These are phyloP conservation scores for Fusarium tjaetaba DNA, from an alignment of 2,329 filamentous ascomycete species.

Conservation along the genomic window DNA sequence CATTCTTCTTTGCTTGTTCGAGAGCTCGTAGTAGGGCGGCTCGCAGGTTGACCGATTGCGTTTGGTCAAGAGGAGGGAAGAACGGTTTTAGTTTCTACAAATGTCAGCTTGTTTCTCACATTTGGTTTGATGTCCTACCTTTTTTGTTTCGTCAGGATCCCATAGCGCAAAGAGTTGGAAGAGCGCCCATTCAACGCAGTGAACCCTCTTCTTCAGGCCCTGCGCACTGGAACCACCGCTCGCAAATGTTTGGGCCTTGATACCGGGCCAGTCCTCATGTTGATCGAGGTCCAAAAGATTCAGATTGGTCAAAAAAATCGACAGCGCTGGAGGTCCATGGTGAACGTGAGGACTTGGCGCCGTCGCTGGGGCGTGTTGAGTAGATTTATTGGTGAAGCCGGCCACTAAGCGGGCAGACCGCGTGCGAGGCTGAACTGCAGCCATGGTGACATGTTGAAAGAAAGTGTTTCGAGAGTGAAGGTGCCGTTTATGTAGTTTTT, in stretches of 20 bases:
- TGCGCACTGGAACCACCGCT: slow-evolving; percentile 68
- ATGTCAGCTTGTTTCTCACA: not conserved
- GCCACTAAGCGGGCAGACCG: slow-evolving; percentile 44
- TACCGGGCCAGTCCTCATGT: slow-evolving; percentile 80
- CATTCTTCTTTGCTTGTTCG: slow-evolving; percentile 88
- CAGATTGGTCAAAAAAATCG: slow-evolving; percentile 80
- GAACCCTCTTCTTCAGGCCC: slow-evolving; percentile 84
- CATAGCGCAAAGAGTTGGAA: slow-evolving; percentile 87
- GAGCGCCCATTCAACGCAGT: slow-evolving; percentile 89
- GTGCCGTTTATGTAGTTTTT: slow-evolving; percentile 21
- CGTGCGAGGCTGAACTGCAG: slow-evolving; percentile 41
- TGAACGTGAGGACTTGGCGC: slow-evolving; percentile 3
- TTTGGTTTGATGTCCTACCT: slow-evolving; percentile 59
- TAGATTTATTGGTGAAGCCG: slow-evolving; percentile 36
- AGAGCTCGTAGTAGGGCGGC: slow-evolving; percentile 83
- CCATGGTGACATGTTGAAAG: slow-evolving; percentile 39
- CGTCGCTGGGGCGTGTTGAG: slow-evolving; percentile 8
- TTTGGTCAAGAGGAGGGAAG: slow-evolving; percentile 88
- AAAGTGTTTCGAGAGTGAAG: too few relatives aligned
- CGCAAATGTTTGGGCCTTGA: slow-evolving; percentile 76
- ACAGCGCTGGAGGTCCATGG: slow-evolving; percentile 43
- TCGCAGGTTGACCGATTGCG: slow-evolving; percentile 91
- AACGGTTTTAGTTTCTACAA: slow-evolving; percentile 84
- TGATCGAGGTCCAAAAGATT: slow-evolving; percentile 83
- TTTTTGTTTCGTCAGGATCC: slow-evolving; percentile 79